Evolutionary conservation across 495 filamentous ascomycete genomes (phyloP).

Genomic region (Xylaria sp.): DNA sequence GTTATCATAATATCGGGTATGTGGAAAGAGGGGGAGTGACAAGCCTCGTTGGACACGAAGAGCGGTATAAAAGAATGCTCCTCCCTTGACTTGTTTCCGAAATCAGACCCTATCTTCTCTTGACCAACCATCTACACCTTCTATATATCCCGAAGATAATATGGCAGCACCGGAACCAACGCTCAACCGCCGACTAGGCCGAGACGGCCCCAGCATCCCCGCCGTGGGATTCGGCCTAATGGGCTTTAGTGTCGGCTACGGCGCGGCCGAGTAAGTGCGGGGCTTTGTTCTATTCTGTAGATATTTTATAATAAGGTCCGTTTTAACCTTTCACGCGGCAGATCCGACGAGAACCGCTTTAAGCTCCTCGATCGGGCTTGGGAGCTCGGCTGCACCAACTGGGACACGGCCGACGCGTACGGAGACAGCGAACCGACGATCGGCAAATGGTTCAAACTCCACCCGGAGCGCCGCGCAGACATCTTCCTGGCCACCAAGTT

Average conservation of each 20-base stretch:
- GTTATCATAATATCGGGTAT: background rate
- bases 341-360: constrained; percentile 54
- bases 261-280: constrained; percentile 32
- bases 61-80: background rate
- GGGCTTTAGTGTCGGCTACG: constrained; percentile 60
- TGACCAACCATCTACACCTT: background rate
- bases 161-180: constrained; percentile 30
- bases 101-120: background rate
- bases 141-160: background rate
- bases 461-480: constrained; percentile 55
- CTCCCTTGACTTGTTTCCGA: background rate
- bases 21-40: background rate
- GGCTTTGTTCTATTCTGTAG: background rate
- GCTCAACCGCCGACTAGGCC: constrained; percentile 54
- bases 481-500: constrained; percentile 68
- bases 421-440: constrained; percentile 59
- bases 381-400: constrained; percentile 56
- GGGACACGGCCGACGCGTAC: constrained; percentile 59
- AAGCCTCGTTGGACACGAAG: background rate
- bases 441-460: constrained; percentile 59
- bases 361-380: constrained; percentile 55
- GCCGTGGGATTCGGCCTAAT: constrained; percentile 63
- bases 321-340: constrained; percentile 23
- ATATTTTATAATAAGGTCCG: too few species aligned
- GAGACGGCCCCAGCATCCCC: constrained; percentile 60